phyloP scores from a whole-genome alignment of 352 stramenopile genomes.

The Phytophthora pini region DNA sequence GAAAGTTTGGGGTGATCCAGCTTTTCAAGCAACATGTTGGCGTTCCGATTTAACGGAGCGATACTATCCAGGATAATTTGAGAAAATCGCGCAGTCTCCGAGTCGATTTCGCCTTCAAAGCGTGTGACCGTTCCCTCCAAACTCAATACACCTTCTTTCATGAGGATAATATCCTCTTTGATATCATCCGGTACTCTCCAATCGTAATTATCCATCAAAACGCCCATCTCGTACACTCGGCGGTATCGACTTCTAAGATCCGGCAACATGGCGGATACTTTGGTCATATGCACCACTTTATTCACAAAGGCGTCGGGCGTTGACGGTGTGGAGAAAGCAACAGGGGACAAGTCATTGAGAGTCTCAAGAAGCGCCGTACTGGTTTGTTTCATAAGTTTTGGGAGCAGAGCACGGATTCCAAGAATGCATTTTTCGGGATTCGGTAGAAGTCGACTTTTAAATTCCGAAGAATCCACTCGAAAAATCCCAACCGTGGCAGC shows the following conservation, averaged over 20 bases:
- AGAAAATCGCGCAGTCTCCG: constrained; percentile 92
- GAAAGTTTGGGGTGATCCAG: constrained; percentile 84
- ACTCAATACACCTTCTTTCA: constrained; percentile 92
- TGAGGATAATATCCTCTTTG: constrained; percentile 93
- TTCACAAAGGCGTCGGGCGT: constrained; percentile 83
- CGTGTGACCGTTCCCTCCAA: constrained; percentile 90
- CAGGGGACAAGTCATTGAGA: constrained; percentile 84
- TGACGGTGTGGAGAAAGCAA: constrained; percentile 75
- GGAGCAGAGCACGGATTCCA: constrained; percentile 82
- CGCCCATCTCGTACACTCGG: constrained; percentile 87
- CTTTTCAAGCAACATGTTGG: constrained; percentile 78
- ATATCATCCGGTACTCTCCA: constrained; percentile 93
- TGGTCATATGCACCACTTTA: constrained; percentile 91
- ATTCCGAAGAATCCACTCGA: constrained; percentile 86
- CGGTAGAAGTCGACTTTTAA: constrained; percentile 90
- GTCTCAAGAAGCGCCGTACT: constrained; percentile 83
- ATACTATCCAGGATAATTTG: constrained; percentile 92
- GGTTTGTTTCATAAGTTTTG: constrained; percentile 90
- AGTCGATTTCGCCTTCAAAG: constrained; percentile 92
- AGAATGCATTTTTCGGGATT: constrained; percentile 90
- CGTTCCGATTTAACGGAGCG: constrained; percentile 69
- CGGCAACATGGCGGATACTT: constrained; percentile 65
- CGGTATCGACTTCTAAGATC: constrained; percentile 76
- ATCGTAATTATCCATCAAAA: constrained; percentile 92
- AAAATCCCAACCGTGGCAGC: constrained; percentile 92